Evolutionary conservation across 768 basidiomycete genomes (phyloP), one percentile per base, ranked within the genome.

Genomic region (Xerocomus spinulosus): DNA sequence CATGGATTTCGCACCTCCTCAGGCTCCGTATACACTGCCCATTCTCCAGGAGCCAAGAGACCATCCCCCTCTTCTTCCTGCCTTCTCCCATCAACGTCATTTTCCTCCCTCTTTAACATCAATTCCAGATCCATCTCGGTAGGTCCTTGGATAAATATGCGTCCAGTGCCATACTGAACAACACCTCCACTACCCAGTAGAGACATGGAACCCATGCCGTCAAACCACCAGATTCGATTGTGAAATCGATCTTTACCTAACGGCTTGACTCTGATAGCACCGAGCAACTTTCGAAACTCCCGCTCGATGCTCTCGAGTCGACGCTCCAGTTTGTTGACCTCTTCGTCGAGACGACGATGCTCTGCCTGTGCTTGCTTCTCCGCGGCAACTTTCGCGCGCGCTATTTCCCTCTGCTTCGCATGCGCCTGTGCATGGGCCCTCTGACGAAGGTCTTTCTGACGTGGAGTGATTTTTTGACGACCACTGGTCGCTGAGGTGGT

Each of bases 221-320:
- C 95, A 63, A 97, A 91, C 95, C 95, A 99, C 95, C 95, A 99
- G 50, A 96, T 75, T 26, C 90, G 82, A 63, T 96, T 95, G 61
- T 89, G 87, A 68, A 97, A 99, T 44, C 96, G 78, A 63, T 99
- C 96, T 53, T 80, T 78, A 13, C 96, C 96, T 42, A 98, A 60
- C 2, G 94, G 92, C 59, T 92, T 87, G 18, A 90, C 84, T 44
- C 96, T 79, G 41, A 93, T 79, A 6, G 85, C 82, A 47, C 91
- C 89, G 34, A 92, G 74, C 41, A 91, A 76, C 64, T 93, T 87
- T 54, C 96, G 77, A 72, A 98, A 99, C 52, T 98, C 95, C 37
- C 91, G 85, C 63, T 97, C 94, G 52, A 95, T 88, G 41, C 77
- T 79, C 58, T 93, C 90, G 17, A 97, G 76, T 33, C 86, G 76